Evolutionary conservation across 2,329 filamentous ascomycete genomes (phyloP), one percentile per base, ranked within the genome.

Genomic region (Erysiphe pulchra): DNA sequence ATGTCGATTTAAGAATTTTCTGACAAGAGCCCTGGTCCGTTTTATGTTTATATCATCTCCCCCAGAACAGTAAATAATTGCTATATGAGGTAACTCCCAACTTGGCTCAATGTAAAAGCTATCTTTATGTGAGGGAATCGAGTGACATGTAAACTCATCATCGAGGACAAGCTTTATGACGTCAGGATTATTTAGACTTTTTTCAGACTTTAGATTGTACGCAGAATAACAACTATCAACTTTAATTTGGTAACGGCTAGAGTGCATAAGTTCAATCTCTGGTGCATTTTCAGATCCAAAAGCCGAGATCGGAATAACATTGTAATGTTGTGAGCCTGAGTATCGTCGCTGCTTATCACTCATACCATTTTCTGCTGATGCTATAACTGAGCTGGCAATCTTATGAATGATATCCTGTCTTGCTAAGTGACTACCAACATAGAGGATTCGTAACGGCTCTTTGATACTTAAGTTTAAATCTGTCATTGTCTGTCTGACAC

Each of bases 221-320:
- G 65, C 67, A 8, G 55, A 56, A 12, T 59, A 60, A 50, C 67
- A 70, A 28, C 64, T 61, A 46, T 70, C 65, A 5, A 69, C 64
- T 49, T 65, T 64, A 57, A 70, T 68, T 48, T 69, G 65, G 48
- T 63, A 65, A 12, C 62, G 63, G 31, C 65, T 67, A 8, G 65
- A 67, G 45, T 67, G 64, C 59, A 69, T 66, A 43, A 70, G 62
- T 53, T 69, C 65, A 17, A 69, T 64, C 47, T 70, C 66, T 1
- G 66, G 65, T 13, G 62, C 60, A 39, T 59, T 58, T 40, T 60
- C 55, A 12, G 62, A 63, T 11, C 66, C 66, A 53, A 69, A 69
- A 1, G 63, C 63, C 3, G 65, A 65, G 46, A 69, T 62, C 14
- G 66, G 66, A 40, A 70, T 63, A 39, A 70, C 65, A 54, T 67